Evolutionary conservation across 192 early-diverging fungal genomes (phyloP).

Genomic region (Coemansia sp.): DNA sequence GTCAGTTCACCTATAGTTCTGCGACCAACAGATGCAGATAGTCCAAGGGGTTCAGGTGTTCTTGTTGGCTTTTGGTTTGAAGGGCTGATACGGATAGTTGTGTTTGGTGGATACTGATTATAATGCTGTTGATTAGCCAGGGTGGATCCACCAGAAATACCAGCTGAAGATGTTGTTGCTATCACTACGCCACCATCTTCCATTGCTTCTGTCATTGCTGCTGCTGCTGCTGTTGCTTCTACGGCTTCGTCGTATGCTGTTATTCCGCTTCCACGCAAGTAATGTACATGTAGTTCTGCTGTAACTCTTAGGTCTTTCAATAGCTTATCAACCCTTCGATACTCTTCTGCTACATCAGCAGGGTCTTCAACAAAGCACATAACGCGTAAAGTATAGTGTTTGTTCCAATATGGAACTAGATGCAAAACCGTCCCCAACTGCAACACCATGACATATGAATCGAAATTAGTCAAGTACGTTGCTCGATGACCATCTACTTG

Average conservation of each 20-base stretch:
- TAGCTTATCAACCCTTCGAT: constrained; percentile 51
- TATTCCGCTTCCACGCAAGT: constrained; percentile 31
- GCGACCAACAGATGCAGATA: neutral
- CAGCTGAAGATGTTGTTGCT: neutral
- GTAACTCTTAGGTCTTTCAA: constrained; percentile 60
- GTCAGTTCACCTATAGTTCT: neutral
- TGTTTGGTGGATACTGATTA: neutral
- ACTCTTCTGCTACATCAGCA: constrained; percentile 60
- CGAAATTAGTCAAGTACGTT: constrained; percentile 55
- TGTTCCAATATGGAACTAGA: constrained; percentile 66
- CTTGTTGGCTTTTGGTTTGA: too few species aligned
- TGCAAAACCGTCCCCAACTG: constrained; percentile 72
- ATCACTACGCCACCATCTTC: neutral
- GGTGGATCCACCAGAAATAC: too few species aligned
- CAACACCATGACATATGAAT: constrained; percentile 70
- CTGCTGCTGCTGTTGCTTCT: neutral
- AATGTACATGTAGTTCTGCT: constrained; percentile 59
- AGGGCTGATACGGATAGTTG: too few species aligned
- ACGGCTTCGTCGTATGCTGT: constrained; percentile 43
- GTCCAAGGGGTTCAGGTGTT: too few species aligned
- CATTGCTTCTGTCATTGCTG: neutral
- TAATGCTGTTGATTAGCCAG: too few species aligned
- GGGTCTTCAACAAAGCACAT: constrained; percentile 69
- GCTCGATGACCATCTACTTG: constrained; percentile 14
- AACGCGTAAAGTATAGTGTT: constrained; percentile 57